Base-by-base conservation (phyloP, 257 asterid genomes). In the Solanum sejunctum region DNA sequence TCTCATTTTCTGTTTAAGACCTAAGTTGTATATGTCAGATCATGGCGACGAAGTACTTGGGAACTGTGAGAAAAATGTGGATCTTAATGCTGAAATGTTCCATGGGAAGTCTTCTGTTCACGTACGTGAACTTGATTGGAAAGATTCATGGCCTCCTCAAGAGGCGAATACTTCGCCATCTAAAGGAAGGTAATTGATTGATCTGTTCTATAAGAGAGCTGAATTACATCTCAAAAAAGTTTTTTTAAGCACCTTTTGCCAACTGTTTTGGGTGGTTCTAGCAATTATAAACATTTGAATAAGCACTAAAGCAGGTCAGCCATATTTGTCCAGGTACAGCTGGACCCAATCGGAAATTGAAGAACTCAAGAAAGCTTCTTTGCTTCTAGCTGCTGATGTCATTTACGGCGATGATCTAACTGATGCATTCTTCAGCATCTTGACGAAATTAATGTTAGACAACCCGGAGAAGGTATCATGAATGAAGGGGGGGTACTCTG, bases 61-160 rank as follows among this genome's bases (percentile, higher is more conserved):
- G 84, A 96, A 96, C 87, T 96, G 99, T 87, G 88, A 87, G 51
- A 88, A 86, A 85, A 96, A 96, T 87, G 88, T 94, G 78, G 49
- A 86, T 88, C 91, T 91, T 49, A 96, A 94, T 84, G 86, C 90
- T 86, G 94, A 89, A 82, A 80, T 91, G 39, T 88, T 90, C 85
- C 88, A 89, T 75, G 80, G 56, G 3, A 85, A 89, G 86, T 91
- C 93, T 67, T 89, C 93, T 43, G 83, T 95, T 87, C 84, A 84
- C 85, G 97, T 94, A 58, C 98, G 97, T 3, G 98, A 95, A 93
- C 98, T 96, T 86, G 98, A 96, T 89, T 96, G 99, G 99, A 91
- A 81, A 70, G 85, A 86, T 83, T 85, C 92, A 71, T 91, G 92
- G 96, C 96, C 94, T 36, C 98, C 98, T 45, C 87, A 84, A 87